Evolutionary conservation across 2,329 filamentous ascomycete species (phyloP).

Genomic region (Trichoderma endophyticum): DNA sequence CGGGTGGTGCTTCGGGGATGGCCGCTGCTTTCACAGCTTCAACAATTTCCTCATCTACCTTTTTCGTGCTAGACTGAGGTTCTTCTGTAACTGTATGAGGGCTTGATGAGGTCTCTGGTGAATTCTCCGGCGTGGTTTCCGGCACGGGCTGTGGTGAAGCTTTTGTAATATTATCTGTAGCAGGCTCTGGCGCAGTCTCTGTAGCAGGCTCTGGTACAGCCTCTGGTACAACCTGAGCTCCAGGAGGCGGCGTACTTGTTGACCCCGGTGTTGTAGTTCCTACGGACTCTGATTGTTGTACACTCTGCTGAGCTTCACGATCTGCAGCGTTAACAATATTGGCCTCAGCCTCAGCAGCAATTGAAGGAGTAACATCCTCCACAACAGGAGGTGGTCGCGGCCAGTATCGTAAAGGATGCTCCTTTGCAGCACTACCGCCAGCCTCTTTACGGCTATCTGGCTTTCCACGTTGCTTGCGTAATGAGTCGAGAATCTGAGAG

Average conservation of each 20-base stretch:
- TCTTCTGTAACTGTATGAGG: not conserved
- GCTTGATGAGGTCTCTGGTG: not conserved
- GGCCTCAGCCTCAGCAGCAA: not conserved
- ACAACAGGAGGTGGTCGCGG: constrained; percentile 27
- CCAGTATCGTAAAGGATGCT: constrained; percentile 39
- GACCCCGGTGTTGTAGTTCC: constrained; percentile 4
- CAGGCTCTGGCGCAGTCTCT: not conserved
- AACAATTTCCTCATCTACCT: constrained; percentile 13
- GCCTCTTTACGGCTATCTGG: constrained; percentile 6
- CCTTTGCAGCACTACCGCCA: constrained; percentile 27
- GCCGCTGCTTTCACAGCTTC: constrained; percentile 30
- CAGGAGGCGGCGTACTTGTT: not conserved
- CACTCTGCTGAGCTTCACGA: not conserved
- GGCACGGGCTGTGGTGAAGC: not conserved
- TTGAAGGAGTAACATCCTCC: not conserved
- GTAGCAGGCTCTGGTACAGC: not conserved
- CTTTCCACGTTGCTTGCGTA: constrained; percentile 28
- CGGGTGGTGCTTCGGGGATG: constrained; percentile 16
- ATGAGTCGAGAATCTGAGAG: constrained; percentile 42
- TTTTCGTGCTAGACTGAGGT: not conserved
- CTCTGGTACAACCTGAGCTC: not conserved
- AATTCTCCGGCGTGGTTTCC: too few species aligned
- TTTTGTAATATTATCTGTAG: not conserved
- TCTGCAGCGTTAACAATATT: not conserved
- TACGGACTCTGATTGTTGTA: not conserved